Base-by-base conservation (phyloP, 345 rosid species). In the Chamaenerion angustifolium region DNA sequence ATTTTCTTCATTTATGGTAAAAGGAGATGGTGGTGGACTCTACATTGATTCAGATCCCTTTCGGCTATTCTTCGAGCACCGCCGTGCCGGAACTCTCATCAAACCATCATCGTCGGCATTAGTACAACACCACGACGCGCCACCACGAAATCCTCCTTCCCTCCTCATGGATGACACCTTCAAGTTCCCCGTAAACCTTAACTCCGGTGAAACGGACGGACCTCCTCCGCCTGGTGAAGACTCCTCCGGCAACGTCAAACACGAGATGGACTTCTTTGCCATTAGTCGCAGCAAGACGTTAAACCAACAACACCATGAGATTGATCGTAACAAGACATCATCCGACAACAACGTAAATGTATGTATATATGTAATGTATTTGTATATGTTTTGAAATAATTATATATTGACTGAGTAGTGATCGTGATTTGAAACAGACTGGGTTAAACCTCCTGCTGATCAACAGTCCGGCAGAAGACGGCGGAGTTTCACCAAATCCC, bases 251-350 rank as follows among this genome's bases (percentile, higher is more conserved):
- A 5, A 45, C 56, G 71, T 59, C 61, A 56, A 57, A 49, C 65
- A 51, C 40, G 84, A 75, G 72, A 68, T 72, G 80, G 80, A 78
- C 51, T 75, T 78, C 46, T 78, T 78, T 43, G 56, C 80, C n/a
- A 52, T 54, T 16, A 71, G 37, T 8, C 37, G 37, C 37, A 31
- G 37, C 27, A 23, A 23, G 27, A 23, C 27, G 5, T 23, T 23
- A 23, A 2, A 5, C 2, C 5, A 5, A 5, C 5, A 2, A 2
- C 27, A 2, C 27, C 5, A 2, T 23, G 27, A 58, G n/a, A n/a
- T n/a, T 56, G 54, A 27, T 16, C 18, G 25, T 15, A 0, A 12
- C 47, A 16, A 54, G 8, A n/a, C 57, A 7, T 37, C 57, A 7
- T 37, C 35, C 4, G 12, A 17, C 48, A 21, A 43, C 47, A 16